Percentiles rank a stretch among this genome's conserved stretches.
phyloP scores from a whole-genome alignment of 768 basidiomycete genomes.

The Collybiopsis luxurians region DNA sequence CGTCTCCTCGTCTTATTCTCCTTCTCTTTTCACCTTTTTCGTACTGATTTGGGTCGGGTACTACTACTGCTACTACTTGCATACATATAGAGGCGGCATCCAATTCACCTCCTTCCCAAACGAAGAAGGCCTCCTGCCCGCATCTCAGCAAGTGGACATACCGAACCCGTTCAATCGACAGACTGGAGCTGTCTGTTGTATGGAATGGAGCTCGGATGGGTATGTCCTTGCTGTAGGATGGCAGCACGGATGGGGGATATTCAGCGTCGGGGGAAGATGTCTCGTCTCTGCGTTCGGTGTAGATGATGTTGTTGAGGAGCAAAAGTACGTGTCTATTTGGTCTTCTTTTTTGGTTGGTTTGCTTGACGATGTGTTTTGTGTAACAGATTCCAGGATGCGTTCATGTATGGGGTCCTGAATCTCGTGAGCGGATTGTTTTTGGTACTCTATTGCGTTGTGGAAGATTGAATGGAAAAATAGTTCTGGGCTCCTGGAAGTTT shows the following conservation, averaged over 20 bases:
- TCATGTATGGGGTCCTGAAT: conserved; percentile 76
- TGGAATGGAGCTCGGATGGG: conserved; percentile 96
- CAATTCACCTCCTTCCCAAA: conserved; percentile 70
- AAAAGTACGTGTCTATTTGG: conserved; percentile 37
- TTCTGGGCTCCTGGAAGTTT: conserved; percentile 95
- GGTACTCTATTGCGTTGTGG: neutral
- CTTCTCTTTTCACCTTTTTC: neutral
- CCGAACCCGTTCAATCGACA: conserved; percentile 58
- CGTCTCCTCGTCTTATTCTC: neutral
- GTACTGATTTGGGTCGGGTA: neutral
- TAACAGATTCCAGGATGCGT: conserved; percentile 70
- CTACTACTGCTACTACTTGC: neutral
- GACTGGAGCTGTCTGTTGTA: conserved; percentile 58
- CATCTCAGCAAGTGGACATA: conserved; percentile 59
- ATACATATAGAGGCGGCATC: conserved; percentile 52
- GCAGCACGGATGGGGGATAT: conserved; percentile 86
- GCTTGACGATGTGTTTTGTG: neutral
- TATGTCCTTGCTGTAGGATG: conserved; percentile 94
- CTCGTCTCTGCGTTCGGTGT: conserved; percentile 75
- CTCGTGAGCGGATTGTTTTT: conserved; percentile 49
- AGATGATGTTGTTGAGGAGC: conserved; percentile 57
- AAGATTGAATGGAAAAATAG: conserved; percentile 35
- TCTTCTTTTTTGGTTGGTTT: neutral
- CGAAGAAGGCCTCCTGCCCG: conserved; percentile 52
- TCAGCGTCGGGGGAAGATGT: conserved; percentile 87